Evolutionary conservation across 768 basidiomycete genomes (phyloP).

Genomic region (Wakefieldia striispora): DNA sequence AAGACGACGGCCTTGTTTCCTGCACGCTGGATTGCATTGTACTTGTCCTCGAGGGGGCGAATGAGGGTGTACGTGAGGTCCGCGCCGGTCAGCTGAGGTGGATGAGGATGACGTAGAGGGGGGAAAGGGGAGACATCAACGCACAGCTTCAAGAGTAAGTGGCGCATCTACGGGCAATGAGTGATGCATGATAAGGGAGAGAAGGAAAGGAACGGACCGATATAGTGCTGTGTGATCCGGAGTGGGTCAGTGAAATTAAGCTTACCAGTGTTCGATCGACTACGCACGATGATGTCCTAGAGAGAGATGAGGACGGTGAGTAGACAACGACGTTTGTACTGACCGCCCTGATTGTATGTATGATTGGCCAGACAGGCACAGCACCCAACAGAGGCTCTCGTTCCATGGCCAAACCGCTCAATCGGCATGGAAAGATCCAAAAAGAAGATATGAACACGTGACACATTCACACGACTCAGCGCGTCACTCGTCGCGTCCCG

Average conservation of each 20-base stretch:
- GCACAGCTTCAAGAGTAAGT: conserved; percentile 73
- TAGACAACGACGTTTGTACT: conserved; percentile 22
- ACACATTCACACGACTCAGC: conserved; percentile 15
- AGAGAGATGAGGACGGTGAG: conserved; percentile 12
- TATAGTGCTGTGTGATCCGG: conserved; percentile 52
- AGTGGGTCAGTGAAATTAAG: conserved; percentile 1
- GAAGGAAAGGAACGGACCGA: conserved; percentile 44
- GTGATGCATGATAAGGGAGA: conserved; percentile 1
- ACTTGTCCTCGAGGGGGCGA: conserved; percentile 86
- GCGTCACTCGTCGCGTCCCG: conserved; percentile 27
- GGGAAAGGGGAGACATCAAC: conserved; percentile 22
- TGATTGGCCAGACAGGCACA: conserved; percentile 76
- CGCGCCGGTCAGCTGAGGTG: conserved; percentile 66
- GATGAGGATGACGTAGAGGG: conserved; percentile 9
- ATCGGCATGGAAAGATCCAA: not conserved
- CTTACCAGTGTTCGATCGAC: not conserved
- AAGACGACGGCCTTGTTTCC: conserved; percentile 87
- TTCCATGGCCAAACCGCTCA: conserved; percentile 19
- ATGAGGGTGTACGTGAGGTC: conserved; percentile 91
- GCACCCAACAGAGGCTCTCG: conserved; percentile 42
- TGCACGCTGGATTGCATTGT: conserved; percentile 61
- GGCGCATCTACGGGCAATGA: conserved; percentile 63
- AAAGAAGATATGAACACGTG: not conserved
- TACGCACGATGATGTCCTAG: conserved; percentile 62
- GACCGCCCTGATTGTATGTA: conserved; percentile 73